A percentile compares a stretch with the other conserved stretches of the same genome.
phyloP scores from a whole-genome alignment of 75 land plant genomes.

The Pinus albicaulis region DNA sequence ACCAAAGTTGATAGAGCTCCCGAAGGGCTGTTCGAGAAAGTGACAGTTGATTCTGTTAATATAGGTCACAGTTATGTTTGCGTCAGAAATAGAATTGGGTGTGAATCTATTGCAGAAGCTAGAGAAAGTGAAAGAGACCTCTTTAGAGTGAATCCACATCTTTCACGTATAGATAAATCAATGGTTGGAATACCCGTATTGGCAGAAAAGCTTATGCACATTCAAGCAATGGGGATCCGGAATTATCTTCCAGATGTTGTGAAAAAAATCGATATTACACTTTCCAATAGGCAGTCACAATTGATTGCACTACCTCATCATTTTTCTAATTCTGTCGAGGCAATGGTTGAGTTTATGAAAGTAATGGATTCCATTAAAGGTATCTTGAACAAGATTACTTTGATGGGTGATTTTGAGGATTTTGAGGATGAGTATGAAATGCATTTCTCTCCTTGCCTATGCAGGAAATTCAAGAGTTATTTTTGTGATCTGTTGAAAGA shows the following conservation, averaged over 20 bases:
- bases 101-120: conserved; percentile 41
- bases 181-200: conserved; percentile 52
- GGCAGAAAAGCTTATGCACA: conserved; percentile 34
- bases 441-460: neutral
- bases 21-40: conserved; percentile 55
- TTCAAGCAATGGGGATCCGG: conserved; percentile 36
- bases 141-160: conserved; percentile 25
- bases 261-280: conserved; percentile 29
- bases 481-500: neutral
- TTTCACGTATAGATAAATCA: conserved; percentile 31
- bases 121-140: conserved; percentile 16
- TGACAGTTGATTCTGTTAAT: conserved; percentile 45
- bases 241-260: conserved; percentile 31
- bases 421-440: conserved; percentile 27
- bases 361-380: neutral
- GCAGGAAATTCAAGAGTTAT: neutral
- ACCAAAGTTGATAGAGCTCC: conserved; percentile 49
- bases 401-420: conserved; percentile 22
- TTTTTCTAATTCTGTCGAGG: conserved; percentile 16
- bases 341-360: conserved; percentile 25
- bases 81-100: conserved; percentile 46
- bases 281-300: conserved; percentile 14
- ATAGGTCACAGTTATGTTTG: conserved; percentile 71
- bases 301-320: conserved; percentile 26
- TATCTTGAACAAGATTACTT: conserved; percentile 12